Conservation (phyloP, 176 grass and related monocot genomes). For the Alopecurus myosuroides region DNA sequence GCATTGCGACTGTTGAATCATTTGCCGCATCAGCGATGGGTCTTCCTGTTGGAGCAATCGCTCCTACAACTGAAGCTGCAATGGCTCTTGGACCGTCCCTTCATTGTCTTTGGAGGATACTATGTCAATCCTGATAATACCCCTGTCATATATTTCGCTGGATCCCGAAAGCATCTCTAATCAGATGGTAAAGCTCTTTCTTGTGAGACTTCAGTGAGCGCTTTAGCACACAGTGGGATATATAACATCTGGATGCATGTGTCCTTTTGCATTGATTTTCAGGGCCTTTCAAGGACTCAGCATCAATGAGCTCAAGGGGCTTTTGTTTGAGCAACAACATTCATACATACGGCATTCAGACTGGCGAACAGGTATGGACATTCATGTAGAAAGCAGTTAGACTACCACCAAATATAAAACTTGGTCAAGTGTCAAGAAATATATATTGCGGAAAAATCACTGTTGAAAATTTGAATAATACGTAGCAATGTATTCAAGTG, state of each 20-base stretch:
- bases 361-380: conserved; percentile 76
- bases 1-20: conserved; percentile 83
- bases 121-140: conserved; percentile 94
- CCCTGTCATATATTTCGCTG: conserved; percentile 75
- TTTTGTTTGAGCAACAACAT: conserved; percentile 78
- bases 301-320: conserved; percentile 87
- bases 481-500: too few relatives aligned
- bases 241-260: too few relatives aligned
- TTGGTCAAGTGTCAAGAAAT: too few relatives aligned
- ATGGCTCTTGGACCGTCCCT: too few relatives aligned
- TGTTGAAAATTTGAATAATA: too few relatives aligned
- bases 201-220: neutral
- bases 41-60: conserved; percentile 89
- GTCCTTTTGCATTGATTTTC: too few relatives aligned
- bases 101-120: conserved; percentile 97
- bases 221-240: too few relatives aligned
- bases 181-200: conserved; percentile 70
- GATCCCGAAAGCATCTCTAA: conserved; percentile 81
- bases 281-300: too few relatives aligned
- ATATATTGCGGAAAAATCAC: too few relatives aligned
- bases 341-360: conserved; percentile 72
- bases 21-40: conserved; percentile 95
- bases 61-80: conserved; percentile 80
- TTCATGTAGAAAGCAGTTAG: neutral
- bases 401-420: neutral